These are phyloP conservation scores for Monosporascus sp. DNA, from an alignment of 2,329 filamentous ascomycete species.

Conservation along the genomic window DNA sequence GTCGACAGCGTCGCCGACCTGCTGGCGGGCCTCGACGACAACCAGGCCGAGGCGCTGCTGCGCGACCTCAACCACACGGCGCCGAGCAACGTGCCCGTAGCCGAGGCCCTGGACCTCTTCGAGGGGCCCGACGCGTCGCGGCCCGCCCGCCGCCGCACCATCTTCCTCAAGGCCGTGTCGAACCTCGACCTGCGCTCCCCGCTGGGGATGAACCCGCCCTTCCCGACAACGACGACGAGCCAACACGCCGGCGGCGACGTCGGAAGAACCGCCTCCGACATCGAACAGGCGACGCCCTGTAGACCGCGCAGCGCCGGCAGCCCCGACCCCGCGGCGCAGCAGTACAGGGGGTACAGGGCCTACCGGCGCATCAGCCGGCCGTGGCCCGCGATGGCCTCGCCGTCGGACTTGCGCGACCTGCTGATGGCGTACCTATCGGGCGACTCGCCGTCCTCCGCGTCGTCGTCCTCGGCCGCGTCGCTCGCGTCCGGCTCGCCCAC, in stretches of 20 bases:
- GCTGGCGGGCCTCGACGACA: neutral
- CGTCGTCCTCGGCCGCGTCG: neutral
- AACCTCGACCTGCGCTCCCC: neutral
- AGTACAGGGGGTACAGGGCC: neutral
- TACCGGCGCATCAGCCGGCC: neutral
- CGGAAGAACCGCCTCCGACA: neutral
- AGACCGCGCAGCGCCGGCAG: neutral
- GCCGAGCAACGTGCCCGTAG: neutral
- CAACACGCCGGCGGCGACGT: too few relatives aligned
- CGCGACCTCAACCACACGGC: neutral
- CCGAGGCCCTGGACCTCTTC: neutral
- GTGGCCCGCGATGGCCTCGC: neutral
- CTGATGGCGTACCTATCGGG: neutral
- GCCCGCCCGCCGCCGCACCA: neutral
- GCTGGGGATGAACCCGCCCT: neutral
- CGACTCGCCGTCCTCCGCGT: neutral
- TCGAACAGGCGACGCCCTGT: neutral
- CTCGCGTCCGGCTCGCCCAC: neutral
- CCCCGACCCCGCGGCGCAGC: neutral
- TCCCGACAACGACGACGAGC: too few relatives aligned
- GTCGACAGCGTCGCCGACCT: neutral
- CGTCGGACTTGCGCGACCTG: neutral
- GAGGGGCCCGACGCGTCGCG: neutral
- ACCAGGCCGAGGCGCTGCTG: neutral
- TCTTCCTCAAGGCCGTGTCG: neutral